Percentiles rank a stretch among this genome's conserved stretches.
These are phyloP conservation scores for Canavalia gladiata DNA, from an alignment of 306 rosid species.

Conservation along the genomic window DNA sequence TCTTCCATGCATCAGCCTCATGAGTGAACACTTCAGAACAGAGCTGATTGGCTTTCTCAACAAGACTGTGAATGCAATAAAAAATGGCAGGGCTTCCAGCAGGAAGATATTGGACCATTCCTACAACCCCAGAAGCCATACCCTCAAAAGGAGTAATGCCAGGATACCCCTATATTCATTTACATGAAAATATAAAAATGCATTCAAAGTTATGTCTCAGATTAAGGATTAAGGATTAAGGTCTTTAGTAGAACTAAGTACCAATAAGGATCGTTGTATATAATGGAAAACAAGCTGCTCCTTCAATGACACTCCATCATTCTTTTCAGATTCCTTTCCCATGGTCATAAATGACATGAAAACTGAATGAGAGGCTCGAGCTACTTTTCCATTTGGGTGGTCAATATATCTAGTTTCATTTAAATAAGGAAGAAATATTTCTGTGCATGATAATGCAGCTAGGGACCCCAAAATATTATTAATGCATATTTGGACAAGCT, in stretches of 20 bases:
- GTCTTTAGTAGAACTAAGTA: conserved; percentile 48
- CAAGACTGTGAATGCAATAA: conserved; percentile 76
- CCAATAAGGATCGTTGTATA: conserved; percentile 78
- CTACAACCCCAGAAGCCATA: conserved; percentile 91
- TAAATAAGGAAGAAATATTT: conserved; percentile 56
- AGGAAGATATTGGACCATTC: conserved; percentile 83
- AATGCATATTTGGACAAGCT: neutral
- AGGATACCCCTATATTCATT: conserved; percentile 80
- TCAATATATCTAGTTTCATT: conserved; percentile 78
- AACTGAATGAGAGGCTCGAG: conserved; percentile 86
- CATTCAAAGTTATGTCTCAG: conserved; percentile 7
- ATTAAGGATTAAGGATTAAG: conserved; percentile 27
- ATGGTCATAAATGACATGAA: conserved; percentile 73
- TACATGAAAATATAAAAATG: conserved; percentile 29
- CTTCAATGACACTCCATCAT: conserved; percentile 66
- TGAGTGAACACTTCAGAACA: conserved; percentile 60
- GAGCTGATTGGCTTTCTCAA: conserved; percentile 68
- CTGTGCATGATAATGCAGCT: conserved; percentile 29
- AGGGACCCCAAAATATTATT: conserved; percentile 36
- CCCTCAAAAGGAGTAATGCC: conserved; percentile 92
- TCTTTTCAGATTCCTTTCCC: conserved; percentile 68
- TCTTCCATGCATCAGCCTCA: conserved; percentile 73
- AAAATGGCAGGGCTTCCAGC: conserved; percentile 93
- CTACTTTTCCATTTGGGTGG: conserved; percentile 86
- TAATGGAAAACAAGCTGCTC: conserved; percentile 94